These are phyloP conservation scores for Tardiomyces blankii DNA, from an alignment of 1,139 yeast species.

Conservation along the genomic window DNA sequence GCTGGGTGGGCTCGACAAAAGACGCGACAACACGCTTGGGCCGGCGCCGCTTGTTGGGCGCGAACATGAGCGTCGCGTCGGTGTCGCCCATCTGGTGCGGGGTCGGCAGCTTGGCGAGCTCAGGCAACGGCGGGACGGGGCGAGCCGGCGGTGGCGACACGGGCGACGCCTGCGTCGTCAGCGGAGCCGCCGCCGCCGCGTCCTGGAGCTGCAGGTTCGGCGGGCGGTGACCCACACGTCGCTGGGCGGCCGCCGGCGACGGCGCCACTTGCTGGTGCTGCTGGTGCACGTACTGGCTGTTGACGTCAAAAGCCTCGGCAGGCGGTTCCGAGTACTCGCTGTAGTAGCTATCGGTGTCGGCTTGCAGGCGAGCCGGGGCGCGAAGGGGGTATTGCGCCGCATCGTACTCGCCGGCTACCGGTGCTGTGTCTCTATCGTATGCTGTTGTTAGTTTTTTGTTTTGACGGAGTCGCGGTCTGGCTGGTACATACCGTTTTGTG, in stretches of 20 bases:
- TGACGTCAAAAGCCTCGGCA: too few relatives aligned
- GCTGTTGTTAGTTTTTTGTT: neutral
- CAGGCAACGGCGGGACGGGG: slow-evolving; percentile 12
- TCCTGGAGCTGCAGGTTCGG: too few relatives aligned
- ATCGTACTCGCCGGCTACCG: too few relatives aligned
- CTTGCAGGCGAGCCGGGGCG: too few relatives aligned
- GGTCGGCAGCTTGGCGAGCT: slow-evolving; percentile 19
- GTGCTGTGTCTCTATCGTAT: neutral
- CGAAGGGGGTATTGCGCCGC: too few relatives aligned
- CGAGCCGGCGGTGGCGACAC: neutral
- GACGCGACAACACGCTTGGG: slow-evolving; percentile 4
- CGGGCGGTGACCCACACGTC: neutral
- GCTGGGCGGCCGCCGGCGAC: neutral
- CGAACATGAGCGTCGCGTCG: slow-evolving; percentile 19
- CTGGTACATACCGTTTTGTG: neutral
- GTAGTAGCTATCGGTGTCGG: too few relatives aligned
- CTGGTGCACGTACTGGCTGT: too few relatives aligned
- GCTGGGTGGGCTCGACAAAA: neutral
- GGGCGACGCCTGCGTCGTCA: neutral
- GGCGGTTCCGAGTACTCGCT: too few relatives aligned
- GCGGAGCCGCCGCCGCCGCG: too few relatives aligned
- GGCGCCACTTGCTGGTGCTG: too few relatives aligned
- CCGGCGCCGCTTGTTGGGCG: slow-evolving; percentile 17
- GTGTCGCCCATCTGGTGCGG: slow-evolving; percentile 24
- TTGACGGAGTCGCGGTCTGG: neutral